phyloP scores from a whole-genome alignment of 805 yeast species.

The Metschnikowia colocasiae region DNA sequence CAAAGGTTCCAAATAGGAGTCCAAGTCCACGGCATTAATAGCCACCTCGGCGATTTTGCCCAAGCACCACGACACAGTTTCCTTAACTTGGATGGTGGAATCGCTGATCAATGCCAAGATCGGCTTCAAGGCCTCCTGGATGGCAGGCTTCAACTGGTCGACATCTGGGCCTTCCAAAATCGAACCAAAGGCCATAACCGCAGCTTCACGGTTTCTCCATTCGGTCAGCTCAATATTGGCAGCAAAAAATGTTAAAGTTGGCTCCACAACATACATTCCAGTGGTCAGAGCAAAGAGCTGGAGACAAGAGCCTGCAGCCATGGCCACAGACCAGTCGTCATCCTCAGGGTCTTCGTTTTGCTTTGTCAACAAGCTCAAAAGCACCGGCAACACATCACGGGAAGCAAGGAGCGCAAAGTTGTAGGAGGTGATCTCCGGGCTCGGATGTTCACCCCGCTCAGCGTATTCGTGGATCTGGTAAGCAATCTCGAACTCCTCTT shows the following conservation, averaged over 20 bases:
- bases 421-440: conserved; percentile 50
- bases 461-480: conserved; percentile 62
- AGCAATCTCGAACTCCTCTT: conserved; percentile 84
- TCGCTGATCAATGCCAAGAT: conserved; percentile 73
- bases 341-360: conserved; percentile 93
- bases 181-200: conserved; percentile 98
- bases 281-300: conserved; percentile 91
- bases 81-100: conserved; percentile 78
- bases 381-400: conserved; percentile 81
- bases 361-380: conserved; percentile 72
- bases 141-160: conserved; percentile 59
- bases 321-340: conserved; percentile 95
- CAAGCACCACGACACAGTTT: conserved; percentile 97
- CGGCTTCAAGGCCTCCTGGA: conserved; percentile 80
- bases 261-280: conserved; percentile 80
- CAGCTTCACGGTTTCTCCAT: conserved; percentile 94
- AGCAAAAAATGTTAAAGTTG: conserved; percentile 81
- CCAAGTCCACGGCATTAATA: conserved; percentile 67
- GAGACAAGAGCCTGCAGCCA: conserved; percentile 98
- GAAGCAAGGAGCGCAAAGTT: conserved; percentile 85
- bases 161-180: conserved; percentile 91
- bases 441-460: conserved; percentile 26
- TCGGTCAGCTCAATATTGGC: conserved; percentile 50
- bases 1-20: conserved; percentile 63
- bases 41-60: conserved; percentile 92